phyloP scores from a whole-genome alignment of 1,284 basidiomycete genomes.

The Ganoderma leucocontextum region DNA sequence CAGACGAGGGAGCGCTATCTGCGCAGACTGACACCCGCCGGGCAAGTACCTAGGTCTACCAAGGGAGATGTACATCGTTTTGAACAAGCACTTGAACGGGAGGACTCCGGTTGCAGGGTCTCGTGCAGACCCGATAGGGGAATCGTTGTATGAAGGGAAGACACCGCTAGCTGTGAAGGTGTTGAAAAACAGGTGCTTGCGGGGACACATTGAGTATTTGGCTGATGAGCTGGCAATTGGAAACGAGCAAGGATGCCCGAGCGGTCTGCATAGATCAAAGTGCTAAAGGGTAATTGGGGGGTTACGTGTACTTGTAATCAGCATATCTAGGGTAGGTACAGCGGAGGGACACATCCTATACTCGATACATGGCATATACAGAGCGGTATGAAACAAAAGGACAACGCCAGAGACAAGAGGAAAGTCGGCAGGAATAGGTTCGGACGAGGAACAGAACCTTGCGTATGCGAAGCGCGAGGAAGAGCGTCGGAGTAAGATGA shows the following conservation, averaged over 20 bases:
- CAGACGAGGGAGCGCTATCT: too few species aligned
- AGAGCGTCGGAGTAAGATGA: neutral
- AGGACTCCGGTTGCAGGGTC: too few species aligned
- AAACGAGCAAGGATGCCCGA: neutral
- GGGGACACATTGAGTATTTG: neutral
- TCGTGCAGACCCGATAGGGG: too few species aligned
- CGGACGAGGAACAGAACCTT: neutral
- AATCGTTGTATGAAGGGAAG: too few species aligned
- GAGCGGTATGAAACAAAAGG: conserved; percentile 3
- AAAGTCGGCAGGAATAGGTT: neutral
- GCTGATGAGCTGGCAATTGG: neutral
- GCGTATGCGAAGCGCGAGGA: neutral
- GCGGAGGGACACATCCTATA: conserved; percentile 6
- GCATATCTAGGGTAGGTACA: conserved; percentile 5
- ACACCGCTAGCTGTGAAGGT: too few species aligned
- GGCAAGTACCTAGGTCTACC: too few species aligned
- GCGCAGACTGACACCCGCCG: too few species aligned
- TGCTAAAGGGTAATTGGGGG: neutral
- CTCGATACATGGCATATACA: conserved; percentile 16
- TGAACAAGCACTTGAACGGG: too few species aligned
- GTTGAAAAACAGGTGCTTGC: neutral
- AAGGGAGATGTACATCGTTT: too few species aligned
- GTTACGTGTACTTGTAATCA: conserved; percentile 1
- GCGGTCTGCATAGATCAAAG: neutral
- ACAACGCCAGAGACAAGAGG: neutral